A percentile compares a stretch with the other conserved stretches of the same genome.
Conservation (phyloP, 169 alveolate species). For the Cardiosporidium cionae region DNA sequence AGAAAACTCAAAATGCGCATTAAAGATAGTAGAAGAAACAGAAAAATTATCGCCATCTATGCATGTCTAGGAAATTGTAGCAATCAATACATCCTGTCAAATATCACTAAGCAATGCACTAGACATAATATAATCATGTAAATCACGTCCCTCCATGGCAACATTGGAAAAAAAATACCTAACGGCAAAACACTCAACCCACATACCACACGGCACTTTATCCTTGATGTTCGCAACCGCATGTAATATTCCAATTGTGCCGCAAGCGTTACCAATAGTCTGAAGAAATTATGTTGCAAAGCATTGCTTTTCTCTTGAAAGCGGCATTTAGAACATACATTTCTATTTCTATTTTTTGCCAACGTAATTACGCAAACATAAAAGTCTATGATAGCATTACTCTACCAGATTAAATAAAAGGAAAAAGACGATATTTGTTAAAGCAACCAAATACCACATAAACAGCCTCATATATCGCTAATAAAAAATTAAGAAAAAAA, state of each 20-base stretch:
- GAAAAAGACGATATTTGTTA: too few relatives aligned
- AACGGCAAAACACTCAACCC: not conserved
- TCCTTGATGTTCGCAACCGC: slow-evolving; percentile 24
- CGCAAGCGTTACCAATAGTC: slow-evolving; percentile 66
- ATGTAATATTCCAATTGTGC: slow-evolving; percentile 61
- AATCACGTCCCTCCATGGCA: slow-evolving; percentile 11
- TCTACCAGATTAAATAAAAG: too few relatives aligned
- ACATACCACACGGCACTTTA: slow-evolving; percentile 15
- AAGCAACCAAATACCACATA: too few relatives aligned
- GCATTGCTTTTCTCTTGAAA: too few relatives aligned
- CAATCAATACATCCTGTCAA: not conserved
- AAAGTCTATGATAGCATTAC: too few relatives aligned
- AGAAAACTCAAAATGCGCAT: too few relatives aligned
- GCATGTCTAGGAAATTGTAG: not conserved
- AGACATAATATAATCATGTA: slow-evolving; percentile 21
- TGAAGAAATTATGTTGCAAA: not conserved
- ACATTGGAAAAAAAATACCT: slow-evolving; percentile 2
- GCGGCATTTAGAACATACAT: too few relatives aligned
- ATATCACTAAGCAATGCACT: slow-evolving; percentile 33
- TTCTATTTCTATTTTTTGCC: too few relatives aligned
- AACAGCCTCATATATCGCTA: too few relatives aligned
- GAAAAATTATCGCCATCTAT: not conserved
- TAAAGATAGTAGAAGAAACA: not conserved
- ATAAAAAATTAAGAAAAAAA: too few relatives aligned
- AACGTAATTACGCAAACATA: too few relatives aligned